Base-by-base conservation (phyloP, 768 basidiomycete species). In the Hygrocybe punicea region DNA sequence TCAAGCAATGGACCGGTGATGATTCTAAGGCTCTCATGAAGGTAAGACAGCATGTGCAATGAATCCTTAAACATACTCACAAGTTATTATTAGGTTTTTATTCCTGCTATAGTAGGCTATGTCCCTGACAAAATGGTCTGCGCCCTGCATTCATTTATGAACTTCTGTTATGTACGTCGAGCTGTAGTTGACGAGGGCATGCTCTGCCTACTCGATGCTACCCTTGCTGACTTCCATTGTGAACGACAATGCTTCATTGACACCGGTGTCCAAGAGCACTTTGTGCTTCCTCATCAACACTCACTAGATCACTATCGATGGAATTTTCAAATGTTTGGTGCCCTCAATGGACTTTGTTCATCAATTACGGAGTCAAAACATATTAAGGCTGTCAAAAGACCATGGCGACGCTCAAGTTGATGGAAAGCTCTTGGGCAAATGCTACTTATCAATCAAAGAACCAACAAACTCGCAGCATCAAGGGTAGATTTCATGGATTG, bases 361-460 rank as follows among this genome's bases (percentile, higher is more conserved):
- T 65, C 67, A 3, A 66, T 66, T 24, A 64, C 61, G 8, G 65
- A 68, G 53, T 61, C 65, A 2, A 62, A 64, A 25, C 67, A 68
- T 35, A 68, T 65, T 40, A 63, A 63, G 4, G 65, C 67, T 13
- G 65, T 68, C 14, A 66, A 68, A 50, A 54, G 62, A 29, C 67
- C 64, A 4, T 68, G 64, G 62, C 42, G 57, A 2, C 55, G 62
- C 1, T 68, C 67, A 0, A 68, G 52, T 40, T 56, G 58, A 17
- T 62, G 51, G 33, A 58, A 65, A 6, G 63, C 40, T 3, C 40
- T 42, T 19, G 19, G 40, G 11, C 40, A 42, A 42, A 42, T 42
- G 40, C 40, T 42, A 14, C 16, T 42, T 14, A 62, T 63, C 2
- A 65, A 65, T 42, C 63, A 64, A 46, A 58, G 55, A 2, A 56